Conservation (phyloP, 768 basidiomycete species). For the Auricularia sp. region DNA sequence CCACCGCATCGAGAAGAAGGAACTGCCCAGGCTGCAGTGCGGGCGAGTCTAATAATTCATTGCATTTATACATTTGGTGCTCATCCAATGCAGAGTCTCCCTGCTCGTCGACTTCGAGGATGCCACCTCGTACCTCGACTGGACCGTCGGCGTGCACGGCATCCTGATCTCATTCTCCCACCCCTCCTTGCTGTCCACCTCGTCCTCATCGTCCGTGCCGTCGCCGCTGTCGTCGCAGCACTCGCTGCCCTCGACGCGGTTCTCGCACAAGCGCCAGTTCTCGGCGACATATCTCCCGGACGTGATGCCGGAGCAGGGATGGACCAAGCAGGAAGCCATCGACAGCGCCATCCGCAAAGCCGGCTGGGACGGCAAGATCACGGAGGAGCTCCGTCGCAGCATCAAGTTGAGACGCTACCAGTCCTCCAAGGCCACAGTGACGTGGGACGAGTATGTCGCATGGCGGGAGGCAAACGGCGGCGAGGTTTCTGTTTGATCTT, state of each 20-base stretch:
- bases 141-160: slow-evolving; percentile 87
- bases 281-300: slow-evolving; percentile 90
- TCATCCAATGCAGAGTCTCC: slow-evolving; percentile 51
- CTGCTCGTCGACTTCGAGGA: slow-evolving; percentile 90
- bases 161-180: slow-evolving; percentile 83
- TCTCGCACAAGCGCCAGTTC: slow-evolving; percentile 47
- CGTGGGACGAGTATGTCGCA: slow-evolving; percentile 65
- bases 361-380: slow-evolving; percentile 75
- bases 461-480: slow-evolving; percentile 44
- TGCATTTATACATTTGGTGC: slow-evolving; percentile 4
- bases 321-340: slow-evolving; percentile 83
- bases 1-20: slow-evolving; percentile 61
- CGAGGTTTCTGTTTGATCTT: background rate
- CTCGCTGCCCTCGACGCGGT: slow-evolving; percentile 11
- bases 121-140: slow-evolving; percentile 77
- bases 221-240: slow-evolving; percentile 14
- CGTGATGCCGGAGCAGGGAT: slow-evolving; percentile 86
- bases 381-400: slow-evolving; percentile 69
- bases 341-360: slow-evolving; percentile 90
- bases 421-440: slow-evolving; percentile 54
- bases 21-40: slow-evolving; percentile 78
- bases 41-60: slow-evolving; percentile 40
- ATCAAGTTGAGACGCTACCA: slow-evolving; percentile 75
- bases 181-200: slow-evolving; percentile 44
- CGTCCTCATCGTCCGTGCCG: slow-evolving; percentile 28